These are phyloP conservation scores for Eucalyptus pauciflora DNA, from an alignment of 345 rosid genomes.

Conservation along the genomic window DNA sequence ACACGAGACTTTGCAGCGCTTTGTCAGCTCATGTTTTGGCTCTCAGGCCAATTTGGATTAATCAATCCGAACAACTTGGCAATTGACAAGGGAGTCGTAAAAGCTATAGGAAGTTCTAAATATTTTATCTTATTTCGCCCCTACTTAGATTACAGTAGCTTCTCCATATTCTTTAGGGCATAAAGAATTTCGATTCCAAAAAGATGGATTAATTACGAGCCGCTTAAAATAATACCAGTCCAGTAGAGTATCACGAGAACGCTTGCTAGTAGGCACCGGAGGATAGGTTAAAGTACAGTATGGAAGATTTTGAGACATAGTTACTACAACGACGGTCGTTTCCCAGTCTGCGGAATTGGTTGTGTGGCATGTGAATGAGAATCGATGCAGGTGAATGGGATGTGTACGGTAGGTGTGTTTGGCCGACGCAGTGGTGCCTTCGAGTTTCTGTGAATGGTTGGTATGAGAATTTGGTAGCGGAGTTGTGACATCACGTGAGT, in stretches of 20 bases:
- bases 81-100: not conserved
- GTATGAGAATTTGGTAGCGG: not conserved
- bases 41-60: not conserved
- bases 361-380: not conserved
- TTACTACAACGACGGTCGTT: not conserved
- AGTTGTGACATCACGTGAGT: not conserved
- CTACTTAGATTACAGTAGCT: not conserved
- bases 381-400: not conserved
- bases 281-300: not conserved
- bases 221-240: not conserved
- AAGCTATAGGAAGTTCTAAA: not conserved
- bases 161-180: not conserved
- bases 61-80: not conserved
- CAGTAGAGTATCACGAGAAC: not conserved
- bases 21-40: not conserved
- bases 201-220: not conserved
- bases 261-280: not conserved
- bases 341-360: not conserved
- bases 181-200: not conserved
- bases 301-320: not conserved
- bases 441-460: not conserved
- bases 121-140: not conserved
- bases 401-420: not conserved
- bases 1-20: not conserved
- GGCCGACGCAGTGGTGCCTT: not conserved